Conservation (phyloP, 2,329 filamentous ascomycete genomes). For the Diatrype stigma region DNA sequence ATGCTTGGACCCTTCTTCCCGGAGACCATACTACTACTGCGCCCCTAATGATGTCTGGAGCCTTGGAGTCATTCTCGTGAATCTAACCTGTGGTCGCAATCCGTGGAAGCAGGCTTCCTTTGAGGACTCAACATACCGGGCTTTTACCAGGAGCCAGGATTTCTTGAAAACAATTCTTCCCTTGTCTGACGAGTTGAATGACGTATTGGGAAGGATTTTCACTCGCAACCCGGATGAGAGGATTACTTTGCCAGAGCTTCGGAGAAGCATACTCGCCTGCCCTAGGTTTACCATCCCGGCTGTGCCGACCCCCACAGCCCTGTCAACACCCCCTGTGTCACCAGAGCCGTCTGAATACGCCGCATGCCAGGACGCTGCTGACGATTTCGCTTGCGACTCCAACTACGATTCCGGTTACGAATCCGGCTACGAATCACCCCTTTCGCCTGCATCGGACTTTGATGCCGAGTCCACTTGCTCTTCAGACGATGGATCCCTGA, state of each 20-base stretch:
- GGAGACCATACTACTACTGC: conserved; percentile 79
- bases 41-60: conserved; percentile 97
- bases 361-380: conserved; percentile 43
- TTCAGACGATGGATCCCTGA: conserved; percentile 53
- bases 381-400: conserved; percentile 36
- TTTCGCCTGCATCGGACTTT: conserved; percentile 45
- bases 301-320: conserved; percentile 26
- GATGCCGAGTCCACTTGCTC: conserved; percentile 39
- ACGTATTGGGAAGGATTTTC: conserved; percentile 83
- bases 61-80: conserved; percentile 95
- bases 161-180: conserved; percentile 93
- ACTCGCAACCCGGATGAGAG: conserved; percentile 77
- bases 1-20: conserved; percentile 75
- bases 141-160: conserved; percentile 76
- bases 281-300: conserved; percentile 61
- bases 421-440: conserved; percentile 39
- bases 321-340: conserved; percentile 38
- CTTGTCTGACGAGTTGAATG: conserved; percentile 82
- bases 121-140: conserved; percentile 92
- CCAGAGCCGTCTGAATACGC: conserved; percentile 44
- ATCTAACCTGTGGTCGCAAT: conserved; percentile 95
- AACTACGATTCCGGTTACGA: conserved; percentile 36
- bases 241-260: conserved; percentile 77
- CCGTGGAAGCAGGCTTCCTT: conserved; percentile 96
- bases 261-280: conserved; percentile 72